These are phyloP conservation scores for Coccomyxa sp. DNA, from an alignment of 139 green algal species.

Conservation along the genomic window DNA sequence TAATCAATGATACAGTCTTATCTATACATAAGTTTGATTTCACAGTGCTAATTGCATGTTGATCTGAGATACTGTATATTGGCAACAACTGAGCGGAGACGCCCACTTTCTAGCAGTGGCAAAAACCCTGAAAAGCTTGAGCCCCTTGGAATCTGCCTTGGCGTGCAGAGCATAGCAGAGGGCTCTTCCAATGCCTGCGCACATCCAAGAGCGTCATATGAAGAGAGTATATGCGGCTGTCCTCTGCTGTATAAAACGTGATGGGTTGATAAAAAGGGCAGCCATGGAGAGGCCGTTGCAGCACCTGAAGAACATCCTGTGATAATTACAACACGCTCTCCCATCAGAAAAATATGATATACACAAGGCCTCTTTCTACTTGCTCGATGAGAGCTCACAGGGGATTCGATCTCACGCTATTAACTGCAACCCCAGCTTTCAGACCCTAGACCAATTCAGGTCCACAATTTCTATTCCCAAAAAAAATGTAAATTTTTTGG, in stretches of 20 bases:
- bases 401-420: too few relatives aligned
- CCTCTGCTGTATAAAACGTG: neutral
- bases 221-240: neutral
- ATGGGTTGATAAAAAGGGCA: neutral
- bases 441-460: too few relatives aligned
- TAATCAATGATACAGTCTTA: neutral
- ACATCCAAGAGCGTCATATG: neutral
- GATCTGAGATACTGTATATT: too few relatives aligned
- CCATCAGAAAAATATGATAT: neutral
- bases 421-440: too few relatives aligned
- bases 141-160: neutral
- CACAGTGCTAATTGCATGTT: too few relatives aligned
- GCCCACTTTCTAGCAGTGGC: neutral
- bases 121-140: neutral
- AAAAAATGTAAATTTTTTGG: too few relatives aligned
- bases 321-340: neutral
- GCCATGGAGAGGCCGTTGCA: too few relatives aligned
- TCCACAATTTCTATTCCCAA: too few relatives aligned
- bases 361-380: too few relatives aligned
- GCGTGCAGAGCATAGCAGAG: neutral
- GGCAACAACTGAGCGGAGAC: neutral
- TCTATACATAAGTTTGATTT: neutral
- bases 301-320: neutral
- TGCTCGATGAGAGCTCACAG: too few relatives aligned
- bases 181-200: neutral